Base-by-base conservation (phyloP, 169 alveolate genomes). In the Neospora caninum region DNA sequence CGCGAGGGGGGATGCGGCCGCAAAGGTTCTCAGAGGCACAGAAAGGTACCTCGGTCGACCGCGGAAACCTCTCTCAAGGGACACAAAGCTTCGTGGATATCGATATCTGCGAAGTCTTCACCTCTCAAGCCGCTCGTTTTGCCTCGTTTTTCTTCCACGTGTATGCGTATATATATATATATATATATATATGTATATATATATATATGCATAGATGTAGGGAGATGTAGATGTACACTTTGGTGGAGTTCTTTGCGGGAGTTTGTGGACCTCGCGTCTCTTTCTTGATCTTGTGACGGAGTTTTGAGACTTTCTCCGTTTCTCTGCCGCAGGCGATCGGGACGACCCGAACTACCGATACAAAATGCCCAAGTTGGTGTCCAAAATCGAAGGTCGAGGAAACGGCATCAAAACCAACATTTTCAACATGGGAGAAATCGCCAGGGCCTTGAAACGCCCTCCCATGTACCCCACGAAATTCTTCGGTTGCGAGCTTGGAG, bases 361-460 rank as follows among this genome's bases (percentile, higher is more conserved):
- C 94, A 96, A 95, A 70, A 96, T 96, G 97, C 97, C 97, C 49
- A 92, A 91, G 80, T 49, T 96, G 88, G 84, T 94, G n/a, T 93
- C 96, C 10, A 96, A 94, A 95, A 93, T 93, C n/a, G 96, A 96
- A 84, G 97, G 97, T 39, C 82, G 97, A 0, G 97, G 97, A 31
- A 96, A 96, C 88, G 97, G 97, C 38, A 99, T 99, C 84, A 98
- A 99, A 96, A 99, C 99, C 39, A 99, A 99, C 96, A 97, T 99
- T 39, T 96, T 98, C 80, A 99, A 99, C 95, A 97, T 99, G 98
- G 99, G 99, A 39, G 99, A 99, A 82, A 99, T 99, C 82, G 99
- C 99, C 0, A 96, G 99, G 69, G 98, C 99, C 16, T 94, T 98
- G 58, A 98, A 98, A 91, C 94, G 99, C 42, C 98, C 98, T 6